Percentiles rank a stretch among this genome's conserved stretches.
phyloP scores from a whole-genome alignment of 208 protist genomes.

The Wallacemonas sp. region DNA sequence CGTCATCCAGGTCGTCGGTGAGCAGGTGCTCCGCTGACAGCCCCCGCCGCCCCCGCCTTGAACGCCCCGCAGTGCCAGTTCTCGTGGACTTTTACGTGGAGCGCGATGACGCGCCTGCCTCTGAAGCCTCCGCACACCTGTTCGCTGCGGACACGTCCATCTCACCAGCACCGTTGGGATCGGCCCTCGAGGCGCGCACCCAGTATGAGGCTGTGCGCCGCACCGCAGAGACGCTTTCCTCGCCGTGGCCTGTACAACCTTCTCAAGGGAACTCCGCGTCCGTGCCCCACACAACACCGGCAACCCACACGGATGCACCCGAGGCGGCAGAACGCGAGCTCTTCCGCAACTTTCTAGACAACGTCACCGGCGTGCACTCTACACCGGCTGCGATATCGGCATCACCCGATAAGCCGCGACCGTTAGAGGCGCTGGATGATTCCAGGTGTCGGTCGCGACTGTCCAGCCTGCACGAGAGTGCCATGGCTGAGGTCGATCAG shows the following conservation, averaged over 20 bases:
- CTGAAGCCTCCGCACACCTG: neutral
- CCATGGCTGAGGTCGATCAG: constrained; percentile 20
- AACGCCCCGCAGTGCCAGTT: neutral
- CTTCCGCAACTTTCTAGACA: constrained; percentile 2
- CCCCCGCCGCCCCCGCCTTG: no score
- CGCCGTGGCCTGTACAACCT: no score
- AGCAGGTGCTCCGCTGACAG: no score
- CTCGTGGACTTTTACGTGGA: constrained; percentile 15
- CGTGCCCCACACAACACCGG: neutral
- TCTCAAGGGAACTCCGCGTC: no score
- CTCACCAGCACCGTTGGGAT: neutral
- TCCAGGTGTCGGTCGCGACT: neutral
- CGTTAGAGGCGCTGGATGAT: no score
- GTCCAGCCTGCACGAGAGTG: constrained; percentile 3
- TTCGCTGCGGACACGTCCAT: neutral
- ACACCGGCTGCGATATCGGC: no score
- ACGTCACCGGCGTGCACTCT: constrained; percentile 3
- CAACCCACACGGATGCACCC: neutral
- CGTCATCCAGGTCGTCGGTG: no score
- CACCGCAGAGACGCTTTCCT: neutral
- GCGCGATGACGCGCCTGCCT: neutral
- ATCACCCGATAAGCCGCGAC: no score
- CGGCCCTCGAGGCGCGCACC: no score
- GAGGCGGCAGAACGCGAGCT: neutral
- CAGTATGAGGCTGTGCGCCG: neutral